A percentile compares a stretch with the other conserved stretches of the same genome.
Evolutionary conservation across 306 rosid genomes (phyloP).

Genomic region (Pyrus bretschneideri): DNA sequence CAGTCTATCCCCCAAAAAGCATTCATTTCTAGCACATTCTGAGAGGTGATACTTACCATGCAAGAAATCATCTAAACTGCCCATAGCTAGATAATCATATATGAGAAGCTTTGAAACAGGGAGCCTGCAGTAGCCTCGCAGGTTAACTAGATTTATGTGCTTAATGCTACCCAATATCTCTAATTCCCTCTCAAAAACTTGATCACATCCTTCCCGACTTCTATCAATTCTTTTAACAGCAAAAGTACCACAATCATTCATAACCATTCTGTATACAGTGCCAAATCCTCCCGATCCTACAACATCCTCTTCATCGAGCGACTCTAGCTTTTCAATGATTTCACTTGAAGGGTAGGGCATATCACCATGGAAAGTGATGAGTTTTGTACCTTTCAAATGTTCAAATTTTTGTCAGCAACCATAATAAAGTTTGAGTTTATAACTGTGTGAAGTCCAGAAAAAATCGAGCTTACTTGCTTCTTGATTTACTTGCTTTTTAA

Average conservation of each 20-base stretch:
- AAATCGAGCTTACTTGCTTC: constrained; percentile 48
- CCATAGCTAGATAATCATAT: constrained; percentile 66
- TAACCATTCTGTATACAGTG: constrained; percentile 86
- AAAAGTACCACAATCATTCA: constrained; percentile 83
- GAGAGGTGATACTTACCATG: constrained; percentile 47
- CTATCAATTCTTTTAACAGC: constrained; percentile 89
- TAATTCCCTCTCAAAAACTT: constrained; percentile 81
- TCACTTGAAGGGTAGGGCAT: constrained; percentile 77
- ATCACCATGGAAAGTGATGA: constrained; percentile 93
- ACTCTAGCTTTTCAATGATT: constrained; percentile 80
- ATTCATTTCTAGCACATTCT: not conserved
- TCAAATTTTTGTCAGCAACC: not conserved
- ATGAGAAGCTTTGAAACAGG: constrained; percentile 86
- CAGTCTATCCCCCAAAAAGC: not conserved
- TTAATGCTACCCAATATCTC: constrained; percentile 89
- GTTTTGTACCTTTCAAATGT: constrained; percentile 59
- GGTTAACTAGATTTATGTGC: constrained; percentile 80
- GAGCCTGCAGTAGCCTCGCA: constrained; percentile 94
- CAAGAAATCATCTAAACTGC: constrained; percentile 85
- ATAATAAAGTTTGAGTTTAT: not conserved
- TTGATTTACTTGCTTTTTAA: constrained; percentile 64
- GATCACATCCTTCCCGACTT: constrained; percentile 69
- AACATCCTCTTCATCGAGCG: constrained; percentile 65
- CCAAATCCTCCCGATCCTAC: constrained; percentile 94
- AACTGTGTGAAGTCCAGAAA: not conserved